Percentiles rank a stretch among this genome's conserved stretches.
Conservation (phyloP, 1,284 basidiomycete genomes). For the Gomphus sp. region DNA sequence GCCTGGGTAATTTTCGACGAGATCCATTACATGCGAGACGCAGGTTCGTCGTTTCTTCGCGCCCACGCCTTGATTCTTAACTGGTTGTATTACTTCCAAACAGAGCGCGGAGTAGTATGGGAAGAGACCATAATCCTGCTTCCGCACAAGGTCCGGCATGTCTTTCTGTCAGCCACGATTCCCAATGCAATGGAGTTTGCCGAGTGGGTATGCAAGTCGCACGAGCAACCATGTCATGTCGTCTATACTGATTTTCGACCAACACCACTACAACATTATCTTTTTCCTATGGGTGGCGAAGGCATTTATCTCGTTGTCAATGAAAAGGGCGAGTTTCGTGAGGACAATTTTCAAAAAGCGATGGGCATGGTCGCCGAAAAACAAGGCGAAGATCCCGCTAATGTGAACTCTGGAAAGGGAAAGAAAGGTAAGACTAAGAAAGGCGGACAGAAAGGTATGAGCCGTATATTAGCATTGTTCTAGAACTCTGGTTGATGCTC, state of each 20-base stretch:
- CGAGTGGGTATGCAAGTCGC: conserved; percentile 96
- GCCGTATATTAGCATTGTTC: not conserved
- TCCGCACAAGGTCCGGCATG: conserved; percentile 93
- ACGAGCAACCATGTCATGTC: conserved; percentile 97
- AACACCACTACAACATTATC: conserved; percentile 95
- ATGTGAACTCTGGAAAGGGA: conserved; percentile 72
- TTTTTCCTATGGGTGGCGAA: conserved; percentile 94
- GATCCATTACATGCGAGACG: conserved; percentile 99
- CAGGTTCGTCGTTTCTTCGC: conserved; percentile 29
- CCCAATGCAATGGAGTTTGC: conserved; percentile 99
- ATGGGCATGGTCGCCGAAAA: conserved; percentile 88
- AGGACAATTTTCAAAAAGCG: conserved; percentile 97
- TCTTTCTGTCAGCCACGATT: conserved; percentile 99
- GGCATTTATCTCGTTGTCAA: conserved; percentile 96
- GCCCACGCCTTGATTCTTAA: not conserved
- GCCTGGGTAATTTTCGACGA: conserved; percentile 99
- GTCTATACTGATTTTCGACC: conserved; percentile 99
- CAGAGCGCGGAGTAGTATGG: conserved; percentile 79
- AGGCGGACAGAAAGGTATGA: conserved; percentile 85
- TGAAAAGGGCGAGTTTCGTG: conserved; percentile 92
- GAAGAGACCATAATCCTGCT: conserved; percentile 95
- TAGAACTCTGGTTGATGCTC: not conserved
- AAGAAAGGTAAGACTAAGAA: conserved; percentile 87
- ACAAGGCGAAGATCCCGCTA: conserved; percentile 90
- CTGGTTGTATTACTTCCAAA: not conserved